These are phyloP conservation scores for Plasmodium blacklocki DNA, from an alignment of 169 alveolate genomes.

Conservation along the genomic window DNA sequence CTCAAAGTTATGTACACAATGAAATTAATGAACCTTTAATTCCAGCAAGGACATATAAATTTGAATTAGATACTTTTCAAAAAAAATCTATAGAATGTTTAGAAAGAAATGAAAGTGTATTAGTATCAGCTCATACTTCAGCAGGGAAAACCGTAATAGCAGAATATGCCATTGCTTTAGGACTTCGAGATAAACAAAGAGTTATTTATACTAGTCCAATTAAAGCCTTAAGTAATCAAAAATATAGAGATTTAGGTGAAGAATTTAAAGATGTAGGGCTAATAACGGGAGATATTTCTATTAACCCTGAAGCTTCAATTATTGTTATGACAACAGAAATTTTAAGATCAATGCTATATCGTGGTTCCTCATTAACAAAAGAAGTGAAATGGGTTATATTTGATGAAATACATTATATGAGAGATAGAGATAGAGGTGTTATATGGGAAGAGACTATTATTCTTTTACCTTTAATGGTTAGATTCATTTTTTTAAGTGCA, in stretches of 20 bases:
- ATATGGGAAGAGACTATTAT: conserved; percentile 99
- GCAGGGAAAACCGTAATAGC: conserved; percentile 99
- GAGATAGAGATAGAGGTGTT: conserved; percentile 99
- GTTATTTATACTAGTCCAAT: conserved; percentile 99
- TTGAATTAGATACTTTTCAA: conserved; percentile 97
- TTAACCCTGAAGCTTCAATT: conserved; percentile 97
- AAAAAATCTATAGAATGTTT: conserved; percentile 95
- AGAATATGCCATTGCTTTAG: conserved; percentile 99
- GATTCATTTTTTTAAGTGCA: conserved; percentile 98
- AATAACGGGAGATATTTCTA: conserved; percentile 99
- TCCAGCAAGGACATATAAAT: conserved; percentile 93
- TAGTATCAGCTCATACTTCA: conserved; percentile 99
- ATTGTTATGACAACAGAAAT: conserved; percentile 99
- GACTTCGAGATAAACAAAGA: conserved; percentile 95
- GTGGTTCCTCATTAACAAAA: conserved; percentile 96
- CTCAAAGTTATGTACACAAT: conserved; percentile 72
- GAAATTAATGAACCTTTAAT: conserved; percentile 40
- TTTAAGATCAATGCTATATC: conserved; percentile 97
- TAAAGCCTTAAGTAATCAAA: conserved; percentile 99
- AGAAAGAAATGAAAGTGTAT: conserved; percentile 96
- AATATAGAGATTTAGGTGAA: conserved; percentile 97
- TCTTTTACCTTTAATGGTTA: conserved; percentile 94
- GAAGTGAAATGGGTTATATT: conserved; percentile 94
- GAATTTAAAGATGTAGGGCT: conserved; percentile 99
- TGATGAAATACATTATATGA: conserved; percentile 99